Percentiles rank a stretch among this genome's conserved stretches.
phyloP scores from a whole-genome alignment of 2,329 filamentous ascomycete genomes.

The Fusarium chaquense region DNA sequence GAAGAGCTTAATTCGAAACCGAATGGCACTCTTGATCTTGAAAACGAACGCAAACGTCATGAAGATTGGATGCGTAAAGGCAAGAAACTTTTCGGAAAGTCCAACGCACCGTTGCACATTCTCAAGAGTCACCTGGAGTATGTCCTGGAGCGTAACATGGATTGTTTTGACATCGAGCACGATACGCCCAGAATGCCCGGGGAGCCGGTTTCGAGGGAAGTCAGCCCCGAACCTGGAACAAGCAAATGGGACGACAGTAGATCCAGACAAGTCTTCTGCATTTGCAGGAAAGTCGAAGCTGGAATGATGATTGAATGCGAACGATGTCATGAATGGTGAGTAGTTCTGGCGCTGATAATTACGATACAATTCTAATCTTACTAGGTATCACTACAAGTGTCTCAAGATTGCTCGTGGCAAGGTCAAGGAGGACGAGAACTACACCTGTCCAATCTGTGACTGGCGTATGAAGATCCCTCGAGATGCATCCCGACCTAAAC shows the following conservation, averaged over 20 bases:
- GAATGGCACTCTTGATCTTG: conserved; percentile 88
- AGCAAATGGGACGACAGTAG: conserved; percentile 72
- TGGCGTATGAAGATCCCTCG: conserved; percentile 97
- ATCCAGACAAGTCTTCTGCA: conserved; percentile 89
- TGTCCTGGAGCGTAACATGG: conserved; percentile 87
- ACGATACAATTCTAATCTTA: conserved; percentile 5
- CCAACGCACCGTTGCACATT: conserved; percentile 96
- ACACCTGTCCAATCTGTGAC: conserved; percentile 97
- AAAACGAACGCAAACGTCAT: conserved; percentile 92
- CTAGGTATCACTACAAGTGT: conserved; percentile 96
- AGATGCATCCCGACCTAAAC: conserved; percentile 92
- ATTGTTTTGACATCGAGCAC: conserved; percentile 87
- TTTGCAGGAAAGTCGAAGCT: conserved; percentile 91
- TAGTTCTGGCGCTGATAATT: conserved; percentile 22
- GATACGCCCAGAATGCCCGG: conserved; percentile 92
- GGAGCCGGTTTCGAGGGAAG: conserved; percentile 90
- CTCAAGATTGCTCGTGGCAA: conserved; percentile 97
- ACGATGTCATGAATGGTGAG: conserved; percentile 95
- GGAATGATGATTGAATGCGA: conserved; percentile 99
- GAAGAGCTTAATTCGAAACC: conserved; percentile 94
- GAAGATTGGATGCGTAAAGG: conserved; percentile 99
- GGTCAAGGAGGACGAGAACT: conserved; percentile 98
- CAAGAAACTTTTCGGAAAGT: conserved; percentile 98
- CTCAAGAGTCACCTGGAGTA: conserved; percentile 94
- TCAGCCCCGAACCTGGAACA: conserved; percentile 66